phyloP scores from a whole-genome alignment of 2,329 filamentous ascomycete species.

The Beauveria australis region DNA sequence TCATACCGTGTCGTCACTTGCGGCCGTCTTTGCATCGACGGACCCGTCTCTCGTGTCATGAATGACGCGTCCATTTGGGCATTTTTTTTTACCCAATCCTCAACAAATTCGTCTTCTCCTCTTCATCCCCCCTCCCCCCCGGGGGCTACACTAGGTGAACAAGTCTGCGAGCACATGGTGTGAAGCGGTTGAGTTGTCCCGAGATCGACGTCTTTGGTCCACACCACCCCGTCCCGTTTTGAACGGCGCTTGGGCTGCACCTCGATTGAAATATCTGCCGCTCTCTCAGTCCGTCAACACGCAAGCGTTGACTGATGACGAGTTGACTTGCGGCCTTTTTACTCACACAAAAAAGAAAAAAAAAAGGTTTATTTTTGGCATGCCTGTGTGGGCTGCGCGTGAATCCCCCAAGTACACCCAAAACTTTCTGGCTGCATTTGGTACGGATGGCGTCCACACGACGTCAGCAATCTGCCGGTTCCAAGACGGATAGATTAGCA shows the following conservation, averaged over 20 bases:
- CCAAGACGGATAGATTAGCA: not conserved
- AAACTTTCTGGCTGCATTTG: too few species aligned
- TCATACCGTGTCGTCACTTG: not conserved
- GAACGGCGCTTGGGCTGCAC: not conserved
- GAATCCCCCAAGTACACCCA: too few species aligned
- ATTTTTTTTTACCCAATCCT: not conserved
- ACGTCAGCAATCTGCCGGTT: not conserved
- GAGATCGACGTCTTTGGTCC: not conserved
- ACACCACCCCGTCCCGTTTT: not conserved
- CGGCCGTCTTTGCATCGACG: not conserved
- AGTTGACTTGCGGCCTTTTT: not conserved
- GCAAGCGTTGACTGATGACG: not conserved
- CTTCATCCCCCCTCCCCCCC: not conserved
- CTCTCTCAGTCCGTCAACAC: not conserved
- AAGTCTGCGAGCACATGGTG: too few species aligned
- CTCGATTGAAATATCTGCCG: not conserved
- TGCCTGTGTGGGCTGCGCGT: not conserved
- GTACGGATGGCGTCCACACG: not conserved
- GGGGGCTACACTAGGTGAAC: too few species aligned
- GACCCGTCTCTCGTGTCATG: not conserved
- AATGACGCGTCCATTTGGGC: not conserved
- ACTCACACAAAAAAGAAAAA: too few species aligned
- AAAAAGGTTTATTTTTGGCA: not conserved
- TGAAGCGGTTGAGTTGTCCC: not conserved
- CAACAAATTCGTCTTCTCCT: not conserved